Evolutionary conservation across 345 rosid species (phyloP).

Genomic region (Citrus cavaleriei): DNA sequence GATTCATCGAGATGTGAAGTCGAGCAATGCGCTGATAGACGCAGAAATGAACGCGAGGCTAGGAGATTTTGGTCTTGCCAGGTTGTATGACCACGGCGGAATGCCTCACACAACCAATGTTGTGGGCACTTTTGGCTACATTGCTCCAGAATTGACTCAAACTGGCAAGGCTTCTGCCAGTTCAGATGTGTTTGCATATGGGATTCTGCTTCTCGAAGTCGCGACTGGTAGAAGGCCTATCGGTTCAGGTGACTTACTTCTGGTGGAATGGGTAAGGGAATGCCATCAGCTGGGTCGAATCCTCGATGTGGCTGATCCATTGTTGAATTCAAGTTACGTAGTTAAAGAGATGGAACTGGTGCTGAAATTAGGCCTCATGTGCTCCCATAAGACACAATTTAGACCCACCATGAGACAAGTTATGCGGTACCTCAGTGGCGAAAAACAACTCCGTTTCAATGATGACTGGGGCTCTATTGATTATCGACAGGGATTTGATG

Average conservation of each 20-base stretch:
- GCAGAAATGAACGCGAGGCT: slow-evolving; percentile 57
- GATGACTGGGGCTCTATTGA: slow-evolving; percentile 16
- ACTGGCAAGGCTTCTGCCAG: slow-evolving; percentile 62
- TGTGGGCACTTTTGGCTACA: slow-evolving; percentile 76
- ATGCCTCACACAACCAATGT: slow-evolving; percentile 50
- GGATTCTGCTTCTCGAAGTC: slow-evolving; percentile 64
- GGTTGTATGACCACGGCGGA: slow-evolving; percentile 59
- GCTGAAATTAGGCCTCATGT: slow-evolving; percentile 43
- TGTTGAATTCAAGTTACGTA: slow-evolving; percentile 27
- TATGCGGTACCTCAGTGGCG: slow-evolving; percentile 47
- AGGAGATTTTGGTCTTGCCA: slow-evolving; percentile 83
- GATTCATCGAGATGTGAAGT: slow-evolving; percentile 76
- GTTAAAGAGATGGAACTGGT: slow-evolving; percentile 42
- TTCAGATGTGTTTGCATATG: slow-evolving; percentile 69
- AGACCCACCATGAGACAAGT: slow-evolving; percentile 66
- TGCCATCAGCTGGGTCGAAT: slow-evolving; percentile 20
- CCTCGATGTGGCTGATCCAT: slow-evolving; percentile 42
- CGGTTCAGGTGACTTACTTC: slow-evolving; percentile 13
- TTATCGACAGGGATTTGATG: slow-evolving; percentile 13
- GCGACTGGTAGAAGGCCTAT: slow-evolving; percentile 54
- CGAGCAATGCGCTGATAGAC: slow-evolving; percentile 74
- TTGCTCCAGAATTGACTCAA: slow-evolving; percentile 71
- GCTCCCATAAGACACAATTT: slow-evolving; percentile 39
- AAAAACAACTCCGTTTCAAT: slow-evolving; percentile 33
- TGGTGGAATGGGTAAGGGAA: slow-evolving; percentile 43